These are phyloP conservation scores for Musa schizocarpa DNA, from an alignment of 176 grass and related monocot genomes.

Conservation along the genomic window DNA sequence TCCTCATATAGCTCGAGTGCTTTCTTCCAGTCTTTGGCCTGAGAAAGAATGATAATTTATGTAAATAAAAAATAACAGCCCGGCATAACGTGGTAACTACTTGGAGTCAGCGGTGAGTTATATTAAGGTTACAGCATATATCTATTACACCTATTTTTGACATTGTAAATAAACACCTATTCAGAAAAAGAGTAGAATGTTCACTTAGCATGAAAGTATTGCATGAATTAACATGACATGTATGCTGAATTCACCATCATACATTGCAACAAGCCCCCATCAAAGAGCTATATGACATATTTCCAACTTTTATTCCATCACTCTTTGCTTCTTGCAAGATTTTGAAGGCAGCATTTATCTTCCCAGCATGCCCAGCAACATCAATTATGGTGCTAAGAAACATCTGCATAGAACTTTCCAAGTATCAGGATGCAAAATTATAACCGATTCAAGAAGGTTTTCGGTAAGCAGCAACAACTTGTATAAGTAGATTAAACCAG, in stretches of 20 bases:
- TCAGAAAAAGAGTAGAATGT: neutral
- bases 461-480: neutral
- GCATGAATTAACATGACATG: neutral
- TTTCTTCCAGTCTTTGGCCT: constrained; percentile 85
- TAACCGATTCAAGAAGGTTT: too few relatives aligned
- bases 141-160: neutral
- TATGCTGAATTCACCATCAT: constrained; percentile 15
- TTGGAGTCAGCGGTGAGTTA: neutral
- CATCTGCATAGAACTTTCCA: constrained; percentile 48
- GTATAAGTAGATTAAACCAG: neutral
- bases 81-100: neutral
- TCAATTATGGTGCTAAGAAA: constrained; percentile 95
- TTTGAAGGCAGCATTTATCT: constrained; percentile 77
- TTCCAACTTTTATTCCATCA: constrained; percentile 66
- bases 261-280: constrained; percentile 99
- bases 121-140: neutral
- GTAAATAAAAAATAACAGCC: neutral
- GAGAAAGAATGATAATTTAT: constrained; percentile 15
- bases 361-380: constrained; percentile 84
- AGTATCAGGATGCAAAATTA: too few relatives aligned
- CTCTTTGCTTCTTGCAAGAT: constrained; percentile 80
- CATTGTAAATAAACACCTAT: constrained; percentile 3
- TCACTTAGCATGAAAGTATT: constrained; percentile 2
- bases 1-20: constrained; percentile 75
- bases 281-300: constrained; percentile 74